A percentile compares a stretch with the other conserved stretches of the same genome.
Evolutionary conservation across 148 eudicot genomes (phyloP).

Genomic region (Heliamphora exappendiculata): DNA sequence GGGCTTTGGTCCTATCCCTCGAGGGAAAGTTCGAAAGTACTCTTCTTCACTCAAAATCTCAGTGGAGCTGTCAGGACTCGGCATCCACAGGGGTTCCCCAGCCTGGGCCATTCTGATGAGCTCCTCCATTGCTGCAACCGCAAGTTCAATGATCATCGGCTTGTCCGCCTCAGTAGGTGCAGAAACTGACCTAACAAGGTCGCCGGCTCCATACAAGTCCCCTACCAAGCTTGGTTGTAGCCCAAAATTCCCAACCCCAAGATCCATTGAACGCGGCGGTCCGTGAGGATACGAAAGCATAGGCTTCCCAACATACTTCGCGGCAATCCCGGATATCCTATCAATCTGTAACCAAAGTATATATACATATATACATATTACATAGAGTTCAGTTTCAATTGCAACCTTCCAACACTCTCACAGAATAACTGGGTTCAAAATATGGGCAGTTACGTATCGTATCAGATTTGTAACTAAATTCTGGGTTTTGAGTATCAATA

Average conservation of each 20-base stretch:
- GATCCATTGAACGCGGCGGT: conserved; percentile 56
- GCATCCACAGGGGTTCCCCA: conserved; percentile 79
- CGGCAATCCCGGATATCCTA: conserved; percentile 82
- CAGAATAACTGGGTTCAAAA: no score
- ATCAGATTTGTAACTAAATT: no score
- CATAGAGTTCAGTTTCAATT: no score
- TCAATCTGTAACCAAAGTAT: conserved; percentile 47
- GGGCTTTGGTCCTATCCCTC: conserved; percentile 73
- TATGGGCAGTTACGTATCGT: no score
- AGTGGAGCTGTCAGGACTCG: conserved; percentile 29
- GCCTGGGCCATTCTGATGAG: conserved; percentile 68
- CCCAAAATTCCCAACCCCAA: conserved; percentile 43
- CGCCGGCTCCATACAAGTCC: conserved; percentile 57
- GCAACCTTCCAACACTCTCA: no score
- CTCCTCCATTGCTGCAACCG: conserved; percentile 94
- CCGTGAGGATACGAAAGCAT: conserved; percentile 45
- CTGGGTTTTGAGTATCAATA: no score
- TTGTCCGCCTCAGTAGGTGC: conserved; percentile 73
- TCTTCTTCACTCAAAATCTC: conserved; percentile 65
- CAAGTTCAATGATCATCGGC: conserved; percentile 74
- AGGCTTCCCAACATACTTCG: conserved; percentile 86
- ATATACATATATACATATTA: neutral
- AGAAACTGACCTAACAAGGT: conserved; percentile 55
- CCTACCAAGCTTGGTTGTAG: conserved; percentile 40
- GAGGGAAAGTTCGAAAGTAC: conserved; percentile 59